Percentiles rank a stretch among this genome's conserved stretches.
Conservation (phyloP, 495 filamentous ascomycete genomes). For the Penicillium pancosmium region DNA sequence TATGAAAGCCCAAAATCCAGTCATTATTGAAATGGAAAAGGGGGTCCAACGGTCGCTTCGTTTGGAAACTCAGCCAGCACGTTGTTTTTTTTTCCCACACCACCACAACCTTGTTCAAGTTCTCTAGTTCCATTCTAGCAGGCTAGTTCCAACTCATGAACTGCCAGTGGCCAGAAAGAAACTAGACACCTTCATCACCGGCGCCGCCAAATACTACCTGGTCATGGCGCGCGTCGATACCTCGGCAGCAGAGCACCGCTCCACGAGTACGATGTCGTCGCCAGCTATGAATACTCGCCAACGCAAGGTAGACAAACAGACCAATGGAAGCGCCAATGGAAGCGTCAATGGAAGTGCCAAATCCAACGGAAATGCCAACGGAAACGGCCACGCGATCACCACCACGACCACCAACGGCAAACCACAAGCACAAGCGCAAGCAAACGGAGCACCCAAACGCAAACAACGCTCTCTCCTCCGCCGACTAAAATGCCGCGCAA, state of each 20-base stretch:
- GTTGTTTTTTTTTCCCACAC: background rate
- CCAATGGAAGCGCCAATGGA: background rate
- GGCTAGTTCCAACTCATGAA: background rate
- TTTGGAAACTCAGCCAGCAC: background rate
- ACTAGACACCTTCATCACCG: background rate
- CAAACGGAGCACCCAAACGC: background rate
- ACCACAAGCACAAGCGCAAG: slow-evolving; percentile 12
- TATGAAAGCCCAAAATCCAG: background rate
- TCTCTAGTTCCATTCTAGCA: background rate
- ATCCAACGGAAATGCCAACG: slow-evolving; percentile 17
- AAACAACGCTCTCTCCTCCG: slow-evolving; percentile 49
- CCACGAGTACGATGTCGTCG: background rate
- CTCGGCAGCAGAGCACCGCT: background rate
- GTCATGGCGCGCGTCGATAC: slow-evolving; percentile 2
- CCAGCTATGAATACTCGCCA: slow-evolving; percentile 2
- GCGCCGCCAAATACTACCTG: background rate
- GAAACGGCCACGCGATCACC: slow-evolving; percentile 1
- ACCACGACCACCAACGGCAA: background rate
- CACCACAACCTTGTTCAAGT: background rate
- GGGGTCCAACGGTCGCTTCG: background rate
- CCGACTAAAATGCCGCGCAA: slow-evolving; percentile 54
- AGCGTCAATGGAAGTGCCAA: background rate
- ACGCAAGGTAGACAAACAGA: background rate
- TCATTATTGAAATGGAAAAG: background rate
- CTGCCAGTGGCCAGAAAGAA: background rate